phyloP scores from a whole-genome alignment of 2,329 filamentous ascomycete species.

The Xylariaceae sp. region DNA sequence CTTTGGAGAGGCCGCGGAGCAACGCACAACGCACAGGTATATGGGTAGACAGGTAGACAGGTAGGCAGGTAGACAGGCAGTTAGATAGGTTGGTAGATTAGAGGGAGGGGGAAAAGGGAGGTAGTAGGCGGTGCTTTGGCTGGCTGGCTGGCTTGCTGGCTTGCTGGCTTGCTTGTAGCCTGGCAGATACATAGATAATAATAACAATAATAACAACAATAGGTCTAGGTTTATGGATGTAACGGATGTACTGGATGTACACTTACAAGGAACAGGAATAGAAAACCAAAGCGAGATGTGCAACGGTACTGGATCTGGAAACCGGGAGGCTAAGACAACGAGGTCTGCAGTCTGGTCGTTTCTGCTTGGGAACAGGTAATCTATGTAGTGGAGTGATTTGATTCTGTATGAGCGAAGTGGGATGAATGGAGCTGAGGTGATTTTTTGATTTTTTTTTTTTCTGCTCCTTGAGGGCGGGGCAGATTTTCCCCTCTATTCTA shows the following conservation, averaged over 20 bases:
- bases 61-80: constrained; percentile 6
- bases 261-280: constrained; percentile 12
- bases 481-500: constrained; percentile 7
- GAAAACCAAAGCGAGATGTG: constrained; percentile 12
- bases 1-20: constrained; percentile 35
- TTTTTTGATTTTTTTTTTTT: constrained; percentile 23
- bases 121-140: too few relatives aligned
- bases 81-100: neutral
- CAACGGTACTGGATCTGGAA: constrained; percentile 19
- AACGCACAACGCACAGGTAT: constrained; percentile 29
- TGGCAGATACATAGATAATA: constrained; percentile 17
- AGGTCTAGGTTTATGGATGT: neutral
- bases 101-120: too few relatives aligned
- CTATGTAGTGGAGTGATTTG: constrained; percentile 11
- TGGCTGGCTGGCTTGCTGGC: too few relatives aligned
- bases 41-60: constrained; percentile 8
- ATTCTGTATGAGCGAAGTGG: constrained; percentile 16
- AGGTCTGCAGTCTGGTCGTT: too few relatives aligned
- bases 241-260: constrained; percentile 9
- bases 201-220: constrained; percentile 5
- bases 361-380: too few relatives aligned
- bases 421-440: constrained; percentile 28
- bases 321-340: constrained; percentile 22
- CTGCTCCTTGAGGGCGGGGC: constrained; percentile 18
- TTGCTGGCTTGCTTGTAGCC: too few relatives aligned